phyloP scores from a whole-genome alignment of 106 monocot genomes.

The Hemerocallis citrina region DNA sequence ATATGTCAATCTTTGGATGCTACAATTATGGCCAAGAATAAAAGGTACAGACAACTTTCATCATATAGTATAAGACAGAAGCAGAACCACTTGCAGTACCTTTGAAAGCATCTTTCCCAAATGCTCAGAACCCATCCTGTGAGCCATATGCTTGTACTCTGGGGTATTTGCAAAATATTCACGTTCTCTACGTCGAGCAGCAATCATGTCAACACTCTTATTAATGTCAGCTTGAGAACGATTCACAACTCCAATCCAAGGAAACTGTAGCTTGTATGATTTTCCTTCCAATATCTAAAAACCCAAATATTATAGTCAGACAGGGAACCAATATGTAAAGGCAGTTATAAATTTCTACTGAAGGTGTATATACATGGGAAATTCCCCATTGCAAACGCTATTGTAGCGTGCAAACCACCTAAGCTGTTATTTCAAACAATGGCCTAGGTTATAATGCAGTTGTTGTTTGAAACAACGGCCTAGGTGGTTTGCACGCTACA shows the following conservation, averaged over 20 bases:
- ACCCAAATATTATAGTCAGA: conserved; percentile 2
- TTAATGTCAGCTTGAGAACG: conserved; percentile 65
- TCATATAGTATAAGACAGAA: background rate
- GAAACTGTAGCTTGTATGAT: conserved; percentile 43
- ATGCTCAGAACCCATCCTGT: conserved; percentile 65
- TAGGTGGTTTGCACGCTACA: too few species aligned
- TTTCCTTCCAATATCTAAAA: conserved; percentile 56
- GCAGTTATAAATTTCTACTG: too few species aligned
- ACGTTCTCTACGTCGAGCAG: conserved; percentile 54
- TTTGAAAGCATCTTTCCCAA: conserved; percentile 62
- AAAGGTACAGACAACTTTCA: background rate
- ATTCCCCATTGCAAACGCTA: too few species aligned
- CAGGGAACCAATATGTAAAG: background rate
- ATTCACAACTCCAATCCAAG: conserved; percentile 66
- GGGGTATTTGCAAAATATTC: conserved; percentile 54
- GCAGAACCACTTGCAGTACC: conserved; percentile 8
- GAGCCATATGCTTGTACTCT: conserved; percentile 62
- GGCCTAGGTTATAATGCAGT: too few species aligned
- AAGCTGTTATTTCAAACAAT: too few species aligned
- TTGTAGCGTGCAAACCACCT: too few species aligned
- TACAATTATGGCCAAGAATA: background rate
- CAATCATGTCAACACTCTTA: conserved; percentile 69
- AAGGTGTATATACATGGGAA: too few species aligned
- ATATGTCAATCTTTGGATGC: background rate
- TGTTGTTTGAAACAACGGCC: too few species aligned